Evolutionary conservation across 331 rosid genomes (phyloP), one percentile per base, ranked within the genome.

Genomic region (Pyracantha coccinea): DNA sequence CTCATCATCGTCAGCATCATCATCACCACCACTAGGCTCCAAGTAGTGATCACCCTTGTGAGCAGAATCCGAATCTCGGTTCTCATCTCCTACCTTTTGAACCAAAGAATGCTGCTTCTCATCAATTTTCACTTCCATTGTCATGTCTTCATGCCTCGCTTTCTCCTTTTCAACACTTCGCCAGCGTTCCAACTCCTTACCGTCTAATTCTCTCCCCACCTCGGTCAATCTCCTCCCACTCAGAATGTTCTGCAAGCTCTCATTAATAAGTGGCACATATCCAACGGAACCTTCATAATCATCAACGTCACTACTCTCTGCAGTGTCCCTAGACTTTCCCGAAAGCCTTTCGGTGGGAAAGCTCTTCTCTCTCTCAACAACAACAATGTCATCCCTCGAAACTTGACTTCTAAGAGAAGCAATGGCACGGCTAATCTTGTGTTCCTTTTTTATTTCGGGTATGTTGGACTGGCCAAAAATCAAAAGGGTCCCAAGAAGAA

Each of bases 401-500:
- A 88, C 77, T 29, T 88, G 79, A n/a, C 86, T 76, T 78, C 76
- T 87, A 62, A 76, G 82, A 68, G 96, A 86, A 62, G 91, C 80
- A 77, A 85, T 50, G 52, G 53, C 88, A 73, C 73, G 75, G 58
- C 74, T 80, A 62, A 75, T 66, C 41, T 76, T 80, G 79, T 87
- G 92, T 55, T 84, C 91, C 62, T 69, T 72, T 38, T 88, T 82
- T 17, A 73, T 70, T 83, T 92, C 88, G 4, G 92, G 91, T 53
- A 86, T 57, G 75, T 84, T 70, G 33, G 91, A 80, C 62, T 89
- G 96, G 54, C 99, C 99, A 21, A 87, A 87, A 83, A 91, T 92
- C 82, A 95, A 81, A 75, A 95, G 99, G 66, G 91, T 92, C 58
- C 99, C 99, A 74, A 95, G 99, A 79, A 95, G 82, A 86, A 84